phyloP scores from a whole-genome alignment of 2,329 filamentous ascomycete genomes.

The Phoma sp. region DNA sequence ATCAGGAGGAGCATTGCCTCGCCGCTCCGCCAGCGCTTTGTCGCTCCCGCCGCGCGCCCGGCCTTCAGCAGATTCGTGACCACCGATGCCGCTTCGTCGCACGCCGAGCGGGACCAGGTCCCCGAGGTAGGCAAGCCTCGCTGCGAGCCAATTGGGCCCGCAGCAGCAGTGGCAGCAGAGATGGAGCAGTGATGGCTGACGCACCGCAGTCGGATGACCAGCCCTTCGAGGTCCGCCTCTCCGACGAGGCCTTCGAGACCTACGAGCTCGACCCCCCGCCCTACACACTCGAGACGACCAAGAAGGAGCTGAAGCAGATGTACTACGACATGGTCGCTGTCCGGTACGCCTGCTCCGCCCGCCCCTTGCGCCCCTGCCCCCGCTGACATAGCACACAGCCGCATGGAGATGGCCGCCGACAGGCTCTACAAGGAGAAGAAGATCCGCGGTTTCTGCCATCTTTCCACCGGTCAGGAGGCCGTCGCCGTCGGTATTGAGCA shows the following conservation, averaged over 20 bases:
- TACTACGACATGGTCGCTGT: conserved; percentile 97
- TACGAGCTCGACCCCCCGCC: conserved; percentile 97
- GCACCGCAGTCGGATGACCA: conserved; percentile 82
- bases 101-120: conserved; percentile 79
- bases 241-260: conserved; percentile 98
- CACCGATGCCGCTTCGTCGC: conserved; percentile 91
- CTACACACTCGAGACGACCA: conserved; percentile 92
- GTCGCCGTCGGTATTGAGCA: conserved; percentile 97
- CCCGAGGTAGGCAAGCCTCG: conserved; percentile 63
- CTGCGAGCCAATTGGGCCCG: conserved; percentile 1
- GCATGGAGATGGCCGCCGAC: conserved; percentile 99
- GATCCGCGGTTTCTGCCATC: conserved; percentile 99
- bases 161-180: background rate
- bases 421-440: conserved; percentile 99
- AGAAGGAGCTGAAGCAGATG: conserved; percentile 98
- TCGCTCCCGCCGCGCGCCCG: conserved; percentile 42
- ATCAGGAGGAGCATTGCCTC: conserved; percentile 50
- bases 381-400: conserved; percentile 62
- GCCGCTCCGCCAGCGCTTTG: conserved; percentile 49
- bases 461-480: conserved; percentile 97
- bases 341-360: conserved; percentile 68
- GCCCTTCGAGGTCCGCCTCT: conserved; percentile 89
- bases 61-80: conserved; percentile 75
- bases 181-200: conserved; percentile 28
- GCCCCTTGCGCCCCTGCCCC: background rate